Percentiles rank a stretch among this genome's conserved stretches.
Conservation (phyloP, 768 basidiomycete genomes). For the Mycena venus region DNA sequence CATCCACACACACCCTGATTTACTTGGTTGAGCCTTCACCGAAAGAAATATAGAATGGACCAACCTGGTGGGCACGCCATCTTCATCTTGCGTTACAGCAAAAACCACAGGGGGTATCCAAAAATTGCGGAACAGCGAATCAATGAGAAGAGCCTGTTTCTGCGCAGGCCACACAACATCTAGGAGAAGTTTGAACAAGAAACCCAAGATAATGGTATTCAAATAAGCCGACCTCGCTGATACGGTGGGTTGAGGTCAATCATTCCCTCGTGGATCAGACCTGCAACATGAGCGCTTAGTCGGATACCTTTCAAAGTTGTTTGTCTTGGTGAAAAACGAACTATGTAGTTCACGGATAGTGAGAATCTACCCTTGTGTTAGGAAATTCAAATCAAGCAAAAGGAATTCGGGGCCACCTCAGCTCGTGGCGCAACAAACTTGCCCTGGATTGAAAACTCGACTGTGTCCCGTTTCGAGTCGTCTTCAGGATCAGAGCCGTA, state of each 20-base stretch:
- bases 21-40: background rate
- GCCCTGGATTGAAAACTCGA: constrained; percentile 60
- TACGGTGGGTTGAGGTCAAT: constrained; percentile 82
- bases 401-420: constrained; percentile 37
- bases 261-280: constrained; percentile 73
- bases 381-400: background rate
- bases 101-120: constrained; percentile 88
- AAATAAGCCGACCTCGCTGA: constrained; percentile 67
- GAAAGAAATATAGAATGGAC: background rate
- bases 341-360: constrained; percentile 24
- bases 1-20: constrained; percentile 74
- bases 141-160: constrained; percentile 81
- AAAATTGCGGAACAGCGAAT: constrained; percentile 83
- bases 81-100: constrained; percentile 65
- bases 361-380: background rate
- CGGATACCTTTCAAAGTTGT: background rate
- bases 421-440: constrained; percentile 56
- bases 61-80: constrained; percentile 51
- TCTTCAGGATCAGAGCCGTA: constrained; percentile 50
- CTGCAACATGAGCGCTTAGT: constrained; percentile 47
- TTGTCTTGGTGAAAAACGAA: background rate
- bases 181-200: constrained; percentile 40
- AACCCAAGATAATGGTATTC: constrained; percentile 22
- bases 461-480: too few species aligned
- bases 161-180: constrained; percentile 83